These are phyloP conservation scores for Caloboletus firmus DNA, from an alignment of 1,284 basidiomycete species.

Conservation along the genomic window DNA sequence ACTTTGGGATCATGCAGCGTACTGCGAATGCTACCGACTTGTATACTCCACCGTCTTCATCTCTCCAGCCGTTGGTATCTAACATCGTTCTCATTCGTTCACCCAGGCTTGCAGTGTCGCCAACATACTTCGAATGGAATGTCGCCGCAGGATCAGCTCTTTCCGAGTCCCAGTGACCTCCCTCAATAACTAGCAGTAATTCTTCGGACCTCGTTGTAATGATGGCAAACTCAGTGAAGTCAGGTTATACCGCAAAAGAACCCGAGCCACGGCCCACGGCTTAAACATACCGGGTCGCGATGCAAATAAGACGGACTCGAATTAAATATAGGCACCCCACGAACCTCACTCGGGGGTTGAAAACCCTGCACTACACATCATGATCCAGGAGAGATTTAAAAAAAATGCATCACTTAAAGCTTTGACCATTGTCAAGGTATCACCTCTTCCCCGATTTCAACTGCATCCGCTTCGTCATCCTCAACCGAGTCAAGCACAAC, in stretches of 20 bases:
- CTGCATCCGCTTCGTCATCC: constrained; percentile 15
- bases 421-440: constrained; percentile 10
- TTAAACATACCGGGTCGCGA: background rate
- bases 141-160: too few relatives aligned
- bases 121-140: too few relatives aligned
- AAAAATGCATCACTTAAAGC: constrained; percentile 15
- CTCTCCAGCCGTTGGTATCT: background rate
- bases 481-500: constrained; percentile 14
- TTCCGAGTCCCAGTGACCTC: too few relatives aligned
- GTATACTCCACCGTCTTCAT: background rate
- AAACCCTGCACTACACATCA: background rate
- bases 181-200: too few relatives aligned
- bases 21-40: background rate
- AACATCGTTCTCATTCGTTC: background rate
- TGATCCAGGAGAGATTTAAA: constrained; percentile 7
- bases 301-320: background rate
- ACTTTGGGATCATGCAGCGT: background rate
- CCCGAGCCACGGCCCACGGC: too few relatives aligned
- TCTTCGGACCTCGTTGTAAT: too few relatives aligned
- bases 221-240: too few relatives aligned
- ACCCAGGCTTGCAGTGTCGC: too few relatives aligned
- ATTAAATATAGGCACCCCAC: background rate
- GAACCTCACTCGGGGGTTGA: background rate
- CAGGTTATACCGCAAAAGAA: background rate
- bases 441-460: constrained; percentile 4